Evolutionary conservation across 441 rosid species (phyloP).

Genomic region (Adansonia rubrostipa): DNA sequence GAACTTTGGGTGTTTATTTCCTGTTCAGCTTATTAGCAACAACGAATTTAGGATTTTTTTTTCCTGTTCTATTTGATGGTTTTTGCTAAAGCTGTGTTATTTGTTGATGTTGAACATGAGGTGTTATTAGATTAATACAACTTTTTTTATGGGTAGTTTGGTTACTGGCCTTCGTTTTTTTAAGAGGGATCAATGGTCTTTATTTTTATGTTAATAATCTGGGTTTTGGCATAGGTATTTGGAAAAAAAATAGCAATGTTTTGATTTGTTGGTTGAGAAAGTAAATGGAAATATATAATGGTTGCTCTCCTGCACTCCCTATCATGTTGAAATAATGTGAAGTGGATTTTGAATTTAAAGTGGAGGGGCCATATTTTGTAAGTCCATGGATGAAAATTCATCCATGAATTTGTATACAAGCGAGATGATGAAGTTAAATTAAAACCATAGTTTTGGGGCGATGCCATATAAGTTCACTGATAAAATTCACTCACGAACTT

Average conservation of each 20-base stretch:
- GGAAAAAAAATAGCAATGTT: background rate
- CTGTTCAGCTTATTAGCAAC: conserved; percentile 7
- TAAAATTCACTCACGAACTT: background rate
- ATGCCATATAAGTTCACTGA: too few relatives aligned
- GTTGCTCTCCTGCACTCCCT: background rate
- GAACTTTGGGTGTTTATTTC: background rate
- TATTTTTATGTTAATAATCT: background rate
- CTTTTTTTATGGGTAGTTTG: background rate
- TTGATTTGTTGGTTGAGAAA: background rate
- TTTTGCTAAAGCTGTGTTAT: background rate
- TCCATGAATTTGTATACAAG: background rate
- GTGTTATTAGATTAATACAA: background rate
- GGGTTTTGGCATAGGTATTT: background rate
- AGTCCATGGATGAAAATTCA: background rate
- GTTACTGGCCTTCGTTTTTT: conserved; percentile 5
- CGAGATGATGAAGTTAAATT: background rate
- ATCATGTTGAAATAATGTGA: background rate
- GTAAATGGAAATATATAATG: background rate
- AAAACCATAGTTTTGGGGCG: background rate
- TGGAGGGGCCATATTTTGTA: background rate
- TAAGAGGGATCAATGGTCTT: background rate
- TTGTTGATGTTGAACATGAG: background rate
- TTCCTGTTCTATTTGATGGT: background rate
- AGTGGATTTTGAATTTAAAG: background rate
- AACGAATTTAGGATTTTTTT: background rate